These are phyloP conservation scores for Saturnispora diversa DNA, from an alignment of 805 yeast species.

Conservation along the genomic window DNA sequence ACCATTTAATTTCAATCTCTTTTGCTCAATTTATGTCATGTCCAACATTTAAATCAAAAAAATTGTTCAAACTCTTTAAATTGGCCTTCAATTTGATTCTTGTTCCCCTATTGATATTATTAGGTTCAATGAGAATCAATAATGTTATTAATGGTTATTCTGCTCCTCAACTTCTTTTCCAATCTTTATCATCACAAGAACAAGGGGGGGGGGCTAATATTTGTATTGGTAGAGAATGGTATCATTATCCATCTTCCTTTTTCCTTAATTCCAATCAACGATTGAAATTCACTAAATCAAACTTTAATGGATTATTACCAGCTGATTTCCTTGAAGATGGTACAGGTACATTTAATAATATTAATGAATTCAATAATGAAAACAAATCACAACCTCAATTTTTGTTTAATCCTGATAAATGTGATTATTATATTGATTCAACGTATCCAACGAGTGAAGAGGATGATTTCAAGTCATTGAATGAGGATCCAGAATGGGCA, in stretches of 20 bases:
- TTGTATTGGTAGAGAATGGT: constrained; percentile 95
- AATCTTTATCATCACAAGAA: neutral
- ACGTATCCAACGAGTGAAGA: constrained; percentile 42
- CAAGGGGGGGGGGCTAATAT: constrained; percentile 53
- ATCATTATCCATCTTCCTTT: constrained; percentile 82
- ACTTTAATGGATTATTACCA: constrained; percentile 82
- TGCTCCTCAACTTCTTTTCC: constrained; percentile 17
- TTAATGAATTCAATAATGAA: constrained; percentile 65
- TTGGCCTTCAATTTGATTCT: constrained; percentile 7
- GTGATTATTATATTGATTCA: constrained; percentile 70
- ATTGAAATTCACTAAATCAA: constrained; percentile 60
- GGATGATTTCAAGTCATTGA: constrained; percentile 11
- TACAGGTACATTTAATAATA: constrained; percentile 39
- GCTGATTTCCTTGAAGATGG: constrained; percentile 60
- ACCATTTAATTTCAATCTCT: constrained; percentile 56
- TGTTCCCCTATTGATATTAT: neutral
- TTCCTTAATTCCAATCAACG: constrained; percentile 61
- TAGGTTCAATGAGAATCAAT: constrained; percentile 19
- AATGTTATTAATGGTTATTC: constrained; percentile 48
- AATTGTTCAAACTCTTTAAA: constrained; percentile 7
- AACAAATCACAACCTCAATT: constrained; percentile 59
- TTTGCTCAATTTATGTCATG: constrained; percentile 43
- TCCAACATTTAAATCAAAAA: constrained; percentile 15
- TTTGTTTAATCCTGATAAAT: constrained; percentile 39
- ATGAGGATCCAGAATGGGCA: constrained; percentile 38